Percentiles rank a stretch among this genome's conserved stretches.
Evolutionary conservation across 2,329 filamentous ascomycete species (phyloP).

Genomic region (Trichophyton mentagrophytes): DNA sequence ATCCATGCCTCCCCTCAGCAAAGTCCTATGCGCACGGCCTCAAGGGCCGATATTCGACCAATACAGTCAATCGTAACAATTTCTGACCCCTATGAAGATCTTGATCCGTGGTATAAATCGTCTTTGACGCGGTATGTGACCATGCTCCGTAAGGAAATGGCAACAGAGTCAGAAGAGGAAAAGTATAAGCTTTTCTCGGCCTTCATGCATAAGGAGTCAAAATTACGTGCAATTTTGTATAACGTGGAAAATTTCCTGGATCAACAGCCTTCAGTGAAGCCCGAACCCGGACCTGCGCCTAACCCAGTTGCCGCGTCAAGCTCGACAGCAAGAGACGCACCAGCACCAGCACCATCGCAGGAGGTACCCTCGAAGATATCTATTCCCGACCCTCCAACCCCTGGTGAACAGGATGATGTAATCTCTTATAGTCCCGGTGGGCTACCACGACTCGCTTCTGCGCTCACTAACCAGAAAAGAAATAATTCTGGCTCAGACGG

Average conservation of each 20-base stretch:
- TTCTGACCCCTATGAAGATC: conserved; percentile 38
- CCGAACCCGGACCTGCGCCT: conserved; percentile 5
- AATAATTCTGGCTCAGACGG: conserved; percentile 8
- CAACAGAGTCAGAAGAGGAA: conserved; percentile 36
- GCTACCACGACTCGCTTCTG: conserved; percentile 32
- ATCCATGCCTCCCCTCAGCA: conserved; percentile 7
- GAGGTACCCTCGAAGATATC: background rate
- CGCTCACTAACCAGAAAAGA: conserved; percentile 13
- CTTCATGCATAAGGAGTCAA: conserved; percentile 38
- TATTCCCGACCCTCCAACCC: conserved; percentile 1
- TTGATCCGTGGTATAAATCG: conserved; percentile 46
- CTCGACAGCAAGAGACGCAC: background rate
- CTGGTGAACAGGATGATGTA: conserved; percentile 17
- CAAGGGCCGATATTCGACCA: conserved; percentile 6
- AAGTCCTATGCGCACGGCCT: background rate
- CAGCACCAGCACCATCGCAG: background rate
- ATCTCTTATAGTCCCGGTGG: conserved; percentile 42
- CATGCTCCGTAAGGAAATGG: conserved; percentile 43
- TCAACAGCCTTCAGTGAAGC: conserved; percentile 12
- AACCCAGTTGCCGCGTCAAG: background rate
- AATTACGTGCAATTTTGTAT: conserved; percentile 37
- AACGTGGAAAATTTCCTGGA: conserved; percentile 31
- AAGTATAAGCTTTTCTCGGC: conserved; percentile 42
- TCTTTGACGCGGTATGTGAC: conserved; percentile 43
- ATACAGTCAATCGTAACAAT: conserved; percentile 16